Base-by-base conservation (phyloP, 2,329 filamentous ascomycete genomes). In the Sporothrix globosa region DNA sequence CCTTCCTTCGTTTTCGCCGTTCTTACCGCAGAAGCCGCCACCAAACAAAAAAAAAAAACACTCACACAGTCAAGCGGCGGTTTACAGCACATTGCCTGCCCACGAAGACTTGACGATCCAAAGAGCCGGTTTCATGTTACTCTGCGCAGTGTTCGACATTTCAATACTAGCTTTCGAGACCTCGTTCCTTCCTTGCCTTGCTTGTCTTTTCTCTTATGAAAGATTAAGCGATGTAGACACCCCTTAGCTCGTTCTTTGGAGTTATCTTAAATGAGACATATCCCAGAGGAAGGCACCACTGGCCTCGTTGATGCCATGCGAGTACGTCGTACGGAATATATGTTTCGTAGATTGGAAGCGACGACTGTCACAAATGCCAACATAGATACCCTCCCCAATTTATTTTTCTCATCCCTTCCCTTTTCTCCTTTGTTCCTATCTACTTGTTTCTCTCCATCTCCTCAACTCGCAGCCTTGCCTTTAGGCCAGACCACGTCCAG, bases 11-110 rank as follows among this genome's bases (percentile, higher is more conserved):
- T 67, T 65, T 52, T 69, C n/a, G 48, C 48, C 39, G 9, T 46
- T 50, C 68, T 67, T 68, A 39, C 68, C 68, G 71, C 68, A 72
- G 56, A 70, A 68, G 48, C 71, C 68, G 70, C 68, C 67, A 21
- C 44, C 60, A 63, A 63, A 48, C 48, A 34, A 34, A 34, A 34
- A 34, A 34, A 34, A 34, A 34, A 34, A 34, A 30, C 30, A 5
- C 30, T 3, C 30, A 30, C 30, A 30, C 30, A 30, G 30, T 3
- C 30, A 60, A 58, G 60, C 41, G 67, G 41, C 53, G 52, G 53
- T 41, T 41, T 68, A 53, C 53, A 60, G 34, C 66, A 52, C 66
- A 6, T 50, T 39, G 44, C 46, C 24, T 19, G 30, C 14, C 34
- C 27, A 14, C 46, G 44, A 66, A 66, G n/a, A 61, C 56, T 19